A percentile compares a stretch with the other conserved stretches of the same genome.
phyloP scores from a whole-genome alignment of 768 basidiomycete genomes.

The Ephemerocybe angulata region DNA sequence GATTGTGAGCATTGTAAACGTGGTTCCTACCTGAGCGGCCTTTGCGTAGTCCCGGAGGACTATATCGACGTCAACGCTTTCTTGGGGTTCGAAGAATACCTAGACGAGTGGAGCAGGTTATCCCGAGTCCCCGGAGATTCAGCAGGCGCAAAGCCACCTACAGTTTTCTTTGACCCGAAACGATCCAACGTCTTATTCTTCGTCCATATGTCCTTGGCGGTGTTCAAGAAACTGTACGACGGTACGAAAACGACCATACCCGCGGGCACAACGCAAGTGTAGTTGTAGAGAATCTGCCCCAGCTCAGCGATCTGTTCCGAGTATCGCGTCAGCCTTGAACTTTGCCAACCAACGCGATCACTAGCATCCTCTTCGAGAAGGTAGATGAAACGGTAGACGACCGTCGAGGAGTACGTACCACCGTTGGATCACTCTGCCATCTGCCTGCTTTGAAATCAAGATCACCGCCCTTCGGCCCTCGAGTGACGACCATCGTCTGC shows the following conservation, averaged over 20 bases:
- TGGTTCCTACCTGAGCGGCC: constrained; percentile 37
- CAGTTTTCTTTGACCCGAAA: constrained; percentile 72
- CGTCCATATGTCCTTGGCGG: constrained; percentile 64
- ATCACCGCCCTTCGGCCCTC: constrained; percentile 68
- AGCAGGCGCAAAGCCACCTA: constrained; percentile 22
- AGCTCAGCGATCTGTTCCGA: constrained; percentile 68
- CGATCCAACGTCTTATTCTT: constrained; percentile 58
- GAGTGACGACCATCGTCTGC: constrained; percentile 66
- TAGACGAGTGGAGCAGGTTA: constrained; percentile 25
- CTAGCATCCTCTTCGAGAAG: neutral
- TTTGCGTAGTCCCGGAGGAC: constrained; percentile 70
- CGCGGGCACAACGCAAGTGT: constrained; percentile 71
- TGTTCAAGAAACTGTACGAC: constrained; percentile 79
- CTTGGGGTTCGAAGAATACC: constrained; percentile 89
- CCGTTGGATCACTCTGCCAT: constrained; percentile 55
- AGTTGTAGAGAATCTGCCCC: constrained; percentile 80
- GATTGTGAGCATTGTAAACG: neutral
- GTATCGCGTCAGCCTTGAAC: too few relatives aligned
- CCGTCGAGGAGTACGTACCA: too few relatives aligned
- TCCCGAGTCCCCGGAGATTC: too few relatives aligned
- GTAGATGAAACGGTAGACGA: too few relatives aligned
- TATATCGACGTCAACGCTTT: constrained; percentile 64
- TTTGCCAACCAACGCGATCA: neutral
- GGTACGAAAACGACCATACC: constrained; percentile 95
- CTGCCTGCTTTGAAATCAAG: constrained; percentile 79